These are phyloP conservation scores for Claviceps monticola DNA, from an alignment of 2,329 filamentous ascomycete species.

Conservation along the genomic window DNA sequence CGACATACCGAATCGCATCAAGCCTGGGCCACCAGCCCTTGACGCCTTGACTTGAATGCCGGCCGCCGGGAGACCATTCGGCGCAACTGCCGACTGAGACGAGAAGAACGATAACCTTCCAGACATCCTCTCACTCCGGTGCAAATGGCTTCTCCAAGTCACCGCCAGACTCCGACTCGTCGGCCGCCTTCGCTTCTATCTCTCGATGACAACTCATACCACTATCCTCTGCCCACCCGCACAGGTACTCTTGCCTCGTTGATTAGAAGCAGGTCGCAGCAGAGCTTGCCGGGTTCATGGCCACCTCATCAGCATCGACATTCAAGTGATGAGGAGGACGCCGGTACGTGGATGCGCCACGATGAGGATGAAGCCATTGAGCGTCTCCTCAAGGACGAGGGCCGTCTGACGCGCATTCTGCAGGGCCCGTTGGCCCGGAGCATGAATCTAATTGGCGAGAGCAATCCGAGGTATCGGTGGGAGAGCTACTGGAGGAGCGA, in stretches of 20 bases:
- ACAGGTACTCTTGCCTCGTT: slow-evolving; percentile 24
- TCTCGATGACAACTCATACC: slow-evolving; percentile 18
- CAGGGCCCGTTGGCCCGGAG: slow-evolving; percentile 63
- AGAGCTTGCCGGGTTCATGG: slow-evolving; percentile 16
- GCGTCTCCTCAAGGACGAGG: slow-evolving; percentile 37
- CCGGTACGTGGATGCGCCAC: slow-evolving; percentile 11
- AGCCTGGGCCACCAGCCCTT: background rate
- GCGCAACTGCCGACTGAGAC: background rate
- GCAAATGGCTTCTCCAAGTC: slow-evolving; percentile 17
- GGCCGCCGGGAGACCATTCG: background rate
- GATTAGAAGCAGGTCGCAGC: slow-evolving; percentile 25
- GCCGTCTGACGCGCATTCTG: slow-evolving; percentile 44
- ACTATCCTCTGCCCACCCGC: slow-evolving; percentile 21
- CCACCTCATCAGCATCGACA: slow-evolving; percentile 9
- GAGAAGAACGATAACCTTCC: background rate
- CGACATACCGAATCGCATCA: background rate
- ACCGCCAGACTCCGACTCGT: slow-evolving; percentile 13
- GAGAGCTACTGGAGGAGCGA: slow-evolving; percentile 75
- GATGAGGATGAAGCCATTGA: slow-evolving; percentile 30
- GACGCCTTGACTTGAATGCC: background rate
- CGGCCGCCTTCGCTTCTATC: slow-evolving; percentile 19
- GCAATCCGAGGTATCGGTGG: slow-evolving; percentile 76
- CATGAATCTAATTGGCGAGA: slow-evolving; percentile 77
- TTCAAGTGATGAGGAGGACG: slow-evolving; percentile 20
- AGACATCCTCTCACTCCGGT: background rate